These are phyloP conservation scores for Euphorbia tirucalli DNA, from an alignment of 345 rosid species.

Conservation along the genomic window DNA sequence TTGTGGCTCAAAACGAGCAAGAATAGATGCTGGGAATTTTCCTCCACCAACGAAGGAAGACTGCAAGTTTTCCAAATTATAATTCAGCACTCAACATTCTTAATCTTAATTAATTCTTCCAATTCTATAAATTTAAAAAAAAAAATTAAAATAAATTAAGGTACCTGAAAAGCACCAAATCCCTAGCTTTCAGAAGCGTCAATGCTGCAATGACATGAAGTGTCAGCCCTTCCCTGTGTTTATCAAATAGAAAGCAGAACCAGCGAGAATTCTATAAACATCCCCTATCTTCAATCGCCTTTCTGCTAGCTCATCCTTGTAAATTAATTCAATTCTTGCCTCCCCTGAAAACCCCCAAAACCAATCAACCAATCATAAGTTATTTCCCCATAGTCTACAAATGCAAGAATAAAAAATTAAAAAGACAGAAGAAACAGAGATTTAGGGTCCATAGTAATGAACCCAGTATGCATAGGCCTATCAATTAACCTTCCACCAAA, in stretches of 20 bases:
- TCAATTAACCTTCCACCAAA: constrained; percentile 43
- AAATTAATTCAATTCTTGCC: constrained; percentile 66
- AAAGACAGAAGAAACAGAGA: constrained; percentile 81
- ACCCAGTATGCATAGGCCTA: constrained; percentile 68
- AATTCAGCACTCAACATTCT: too few relatives aligned
- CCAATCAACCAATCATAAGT: neutral
- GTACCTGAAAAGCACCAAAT: constrained; percentile 64
- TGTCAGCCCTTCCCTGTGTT: constrained; percentile 59
- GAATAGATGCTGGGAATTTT: constrained; percentile 42
- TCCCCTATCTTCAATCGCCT: constrained; percentile 57
- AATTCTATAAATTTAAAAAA: too few relatives aligned
- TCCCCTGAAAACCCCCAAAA: constrained; percentile 59
- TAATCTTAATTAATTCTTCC: too few relatives aligned
- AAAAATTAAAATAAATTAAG: too few relatives aligned
- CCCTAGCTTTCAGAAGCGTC: constrained; percentile 72
- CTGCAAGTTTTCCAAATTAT: too few relatives aligned
- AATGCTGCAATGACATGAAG: constrained; percentile 68
- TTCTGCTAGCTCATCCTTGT: constrained; percentile 52
- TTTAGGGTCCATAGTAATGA: constrained; percentile 82
- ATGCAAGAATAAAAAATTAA: too few relatives aligned
- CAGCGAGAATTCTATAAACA: constrained; percentile 59
- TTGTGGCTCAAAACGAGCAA: too few relatives aligned
- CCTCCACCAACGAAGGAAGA: constrained; percentile 92
- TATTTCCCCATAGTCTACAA: constrained; percentile 45
- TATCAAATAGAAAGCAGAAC: constrained; percentile 74